These are phyloP conservation scores for Salvia miltiorrhiza DNA, from an alignment of 257 asterid species.

Conservation along the genomic window DNA sequence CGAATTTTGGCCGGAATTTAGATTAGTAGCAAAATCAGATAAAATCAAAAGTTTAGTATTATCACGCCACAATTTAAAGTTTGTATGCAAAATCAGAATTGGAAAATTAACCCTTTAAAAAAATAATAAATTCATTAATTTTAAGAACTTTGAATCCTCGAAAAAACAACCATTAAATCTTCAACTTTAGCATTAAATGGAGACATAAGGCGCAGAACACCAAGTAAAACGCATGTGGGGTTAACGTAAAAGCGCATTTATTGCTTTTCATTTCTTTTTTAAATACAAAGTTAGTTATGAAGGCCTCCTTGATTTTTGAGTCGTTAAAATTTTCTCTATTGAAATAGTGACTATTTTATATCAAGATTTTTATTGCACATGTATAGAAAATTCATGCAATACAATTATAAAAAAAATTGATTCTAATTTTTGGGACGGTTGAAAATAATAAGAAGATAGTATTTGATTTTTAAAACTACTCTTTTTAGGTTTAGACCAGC, in stretches of 20 bases:
- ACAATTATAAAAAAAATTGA: no score
- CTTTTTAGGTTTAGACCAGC: no score
- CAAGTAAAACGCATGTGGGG: constrained; percentile 33
- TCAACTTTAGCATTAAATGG: constrained; percentile 13
- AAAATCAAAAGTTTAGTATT: no score
- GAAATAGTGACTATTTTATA: not conserved
- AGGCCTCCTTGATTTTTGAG: not conserved
- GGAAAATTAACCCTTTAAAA: no score
- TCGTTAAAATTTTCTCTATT: not conserved
- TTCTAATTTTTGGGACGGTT: no score
- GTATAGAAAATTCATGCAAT: no score
- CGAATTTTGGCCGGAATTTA: no score
- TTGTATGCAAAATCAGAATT: no score
- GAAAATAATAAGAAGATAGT: no score
- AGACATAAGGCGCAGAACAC: constrained; percentile 22
- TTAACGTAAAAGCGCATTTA: constrained; percentile 29
- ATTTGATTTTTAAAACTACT: no score
- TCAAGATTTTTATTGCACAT: not conserved
- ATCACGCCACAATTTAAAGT: no score
- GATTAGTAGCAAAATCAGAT: no score
- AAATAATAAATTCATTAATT: not conserved
- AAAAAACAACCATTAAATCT: not conserved
- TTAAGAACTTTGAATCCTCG: not conserved
- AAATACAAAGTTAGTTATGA: not conserved
- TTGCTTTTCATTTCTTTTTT: constrained; percentile 4